Percentiles rank a stretch among this genome's conserved stretches.
Conservation (phyloP, 2,329 filamentous ascomycete species). For the Penicillium digitatum region DNA sequence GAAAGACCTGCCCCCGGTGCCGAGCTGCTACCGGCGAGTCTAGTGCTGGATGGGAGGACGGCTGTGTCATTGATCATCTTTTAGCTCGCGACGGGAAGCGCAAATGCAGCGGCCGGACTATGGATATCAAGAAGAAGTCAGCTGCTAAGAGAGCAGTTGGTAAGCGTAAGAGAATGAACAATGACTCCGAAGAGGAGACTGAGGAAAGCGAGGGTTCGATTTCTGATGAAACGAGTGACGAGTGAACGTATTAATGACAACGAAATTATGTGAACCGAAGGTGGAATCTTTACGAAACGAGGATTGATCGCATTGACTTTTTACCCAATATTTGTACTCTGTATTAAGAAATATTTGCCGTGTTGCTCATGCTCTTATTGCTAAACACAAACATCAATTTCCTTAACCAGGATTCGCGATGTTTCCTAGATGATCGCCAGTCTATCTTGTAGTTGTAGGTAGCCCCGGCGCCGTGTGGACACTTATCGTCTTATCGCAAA, state of each 20-base stretch:
- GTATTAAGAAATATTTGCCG: background rate
- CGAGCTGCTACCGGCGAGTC: conserved; percentile 58
- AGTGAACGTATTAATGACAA: background rate
- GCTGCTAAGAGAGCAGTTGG: background rate
- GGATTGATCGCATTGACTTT: background rate
- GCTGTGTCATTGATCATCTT: conserved; percentile 62
- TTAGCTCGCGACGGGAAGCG: conserved; percentile 55
- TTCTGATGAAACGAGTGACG: background rate
- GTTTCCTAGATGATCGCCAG: background rate
- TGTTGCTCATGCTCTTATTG: background rate
- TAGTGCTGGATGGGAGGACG: conserved; percentile 60
- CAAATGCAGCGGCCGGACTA: conserved; percentile 23
- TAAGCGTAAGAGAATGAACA: background rate
- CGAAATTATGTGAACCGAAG: background rate
- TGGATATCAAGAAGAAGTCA: conserved; percentile 1
- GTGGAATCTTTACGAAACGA: background rate
- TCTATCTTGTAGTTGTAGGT: no score
- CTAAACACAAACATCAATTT: background rate
- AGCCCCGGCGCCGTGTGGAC: background rate
- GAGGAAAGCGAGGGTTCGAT: conserved; percentile 1
- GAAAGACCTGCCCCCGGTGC: conserved; percentile 59
- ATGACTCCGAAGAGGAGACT: background rate
- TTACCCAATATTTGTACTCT: background rate
- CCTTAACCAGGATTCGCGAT: background rate
- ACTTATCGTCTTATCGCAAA: conserved; percentile 13